phyloP scores from a whole-genome alignment of 257 asterid species.

The Rubia yunnanensis region DNA sequence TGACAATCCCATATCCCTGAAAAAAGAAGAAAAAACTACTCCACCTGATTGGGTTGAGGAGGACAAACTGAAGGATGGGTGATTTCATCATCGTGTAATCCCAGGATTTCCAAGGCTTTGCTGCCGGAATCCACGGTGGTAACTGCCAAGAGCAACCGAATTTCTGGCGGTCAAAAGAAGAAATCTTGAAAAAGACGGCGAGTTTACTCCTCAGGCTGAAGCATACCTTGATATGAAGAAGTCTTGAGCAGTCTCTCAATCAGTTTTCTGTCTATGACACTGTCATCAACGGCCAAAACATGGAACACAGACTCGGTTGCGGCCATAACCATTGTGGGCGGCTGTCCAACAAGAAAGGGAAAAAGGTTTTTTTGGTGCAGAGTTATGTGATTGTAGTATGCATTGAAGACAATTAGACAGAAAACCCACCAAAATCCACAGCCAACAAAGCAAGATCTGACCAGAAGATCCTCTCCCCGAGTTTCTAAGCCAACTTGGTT shows the following conservation, averaged over 20 bases:
- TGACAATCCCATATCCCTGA: conserved; percentile 11
- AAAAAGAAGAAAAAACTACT: not conserved
- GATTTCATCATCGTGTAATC: conserved; percentile 29
- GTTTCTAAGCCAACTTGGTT: conserved; percentile 32
- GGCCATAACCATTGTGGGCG: conserved; percentile 27
- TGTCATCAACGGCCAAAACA: conserved; percentile 48
- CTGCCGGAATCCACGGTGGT: conserved; percentile 62
- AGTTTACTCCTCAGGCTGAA: not conserved
- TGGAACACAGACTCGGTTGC: conserved; percentile 33
- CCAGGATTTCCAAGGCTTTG: conserved; percentile 53
- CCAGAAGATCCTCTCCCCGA: conserved; percentile 33
- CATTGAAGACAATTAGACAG: conserved; percentile 16
- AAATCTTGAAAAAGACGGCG: not conserved
- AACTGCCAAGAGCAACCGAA: conserved; percentile 25
- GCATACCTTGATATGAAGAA: conserved; percentile 40
- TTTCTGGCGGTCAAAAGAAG: not conserved
- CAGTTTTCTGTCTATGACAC: conserved; percentile 36
- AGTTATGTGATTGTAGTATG: conserved; percentile 2
- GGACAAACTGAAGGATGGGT: conserved; percentile 29
- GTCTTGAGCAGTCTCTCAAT: conserved; percentile 39
- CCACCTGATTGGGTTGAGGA: conserved; percentile 27
- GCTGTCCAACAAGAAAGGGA: not conserved
- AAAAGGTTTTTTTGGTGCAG: not conserved
- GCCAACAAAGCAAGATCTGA: conserved; percentile 81
- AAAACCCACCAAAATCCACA: conserved; percentile 66